These are phyloP conservation scores for Wickerhamiella slavikovae DNA, from an alignment of 805 yeast genomes.

Conservation along the genomic window DNA sequence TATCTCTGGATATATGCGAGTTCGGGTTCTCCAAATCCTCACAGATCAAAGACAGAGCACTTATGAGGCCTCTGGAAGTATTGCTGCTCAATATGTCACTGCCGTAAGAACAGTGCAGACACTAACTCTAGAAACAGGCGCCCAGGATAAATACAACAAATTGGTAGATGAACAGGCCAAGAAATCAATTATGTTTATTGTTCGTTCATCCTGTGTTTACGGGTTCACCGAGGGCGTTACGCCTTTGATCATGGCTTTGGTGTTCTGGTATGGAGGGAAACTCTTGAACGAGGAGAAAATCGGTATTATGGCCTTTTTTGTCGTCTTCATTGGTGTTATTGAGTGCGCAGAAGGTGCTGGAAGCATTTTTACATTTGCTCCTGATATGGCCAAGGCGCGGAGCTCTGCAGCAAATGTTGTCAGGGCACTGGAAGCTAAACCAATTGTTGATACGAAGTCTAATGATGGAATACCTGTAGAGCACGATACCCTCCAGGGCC, in stretches of 20 bases:
- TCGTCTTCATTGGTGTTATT: constrained; percentile 12
- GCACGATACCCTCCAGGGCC: constrained; percentile 23
- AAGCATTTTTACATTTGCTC: constrained; percentile 20
- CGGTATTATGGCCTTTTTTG: constrained; percentile 9
- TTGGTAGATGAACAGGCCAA: constrained; percentile 4
- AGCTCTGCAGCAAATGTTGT: constrained; percentile 18
- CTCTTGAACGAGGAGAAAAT: constrained; percentile 9
- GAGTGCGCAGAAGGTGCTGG: constrained; percentile 23
- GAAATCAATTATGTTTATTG: constrained; percentile 1
- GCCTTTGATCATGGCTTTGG: constrained; percentile 11
- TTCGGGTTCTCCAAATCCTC: constrained; percentile 7
- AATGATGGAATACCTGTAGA: constrained; percentile 15
- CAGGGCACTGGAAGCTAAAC: constrained; percentile 15
- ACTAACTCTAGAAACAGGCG: constrained; percentile 13
- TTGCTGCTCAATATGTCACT: constrained; percentile 14
- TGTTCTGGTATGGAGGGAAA: constrained; percentile 15
- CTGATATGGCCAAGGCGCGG: constrained; percentile 24
- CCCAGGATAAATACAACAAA: constrained; percentile 7
- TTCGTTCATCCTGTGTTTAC: constrained; percentile 9
- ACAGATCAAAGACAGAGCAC: constrained; percentile 8
- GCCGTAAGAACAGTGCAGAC: constrained; percentile 14
- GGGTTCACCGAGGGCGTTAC: constrained; percentile 13
- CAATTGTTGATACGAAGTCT: constrained; percentile 17
- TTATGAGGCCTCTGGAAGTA: constrained; percentile 10
- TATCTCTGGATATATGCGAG: constrained; percentile 12